Evolutionary conservation across 2,329 filamentous ascomycete genomes (phyloP), one percentile per base, ranked within the genome.

Genomic region (Colletotrichum caudatum): DNA sequence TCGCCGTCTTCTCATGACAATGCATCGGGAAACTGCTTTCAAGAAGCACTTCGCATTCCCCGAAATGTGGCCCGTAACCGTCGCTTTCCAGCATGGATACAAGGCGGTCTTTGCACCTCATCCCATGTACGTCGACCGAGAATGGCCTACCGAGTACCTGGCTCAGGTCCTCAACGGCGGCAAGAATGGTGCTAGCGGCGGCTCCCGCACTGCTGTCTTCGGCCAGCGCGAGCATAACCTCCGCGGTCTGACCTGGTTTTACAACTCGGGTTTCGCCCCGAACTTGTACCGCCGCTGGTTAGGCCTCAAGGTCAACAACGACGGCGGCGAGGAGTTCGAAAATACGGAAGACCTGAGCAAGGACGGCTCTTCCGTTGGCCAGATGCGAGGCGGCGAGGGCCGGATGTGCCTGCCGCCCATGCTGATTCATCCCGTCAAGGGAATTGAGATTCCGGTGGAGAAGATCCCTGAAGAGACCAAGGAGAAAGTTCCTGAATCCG

Each of bases 21-120:
- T 98, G 95, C 95, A 98, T 84, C 89, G 90, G 66, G 94, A 97
- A 84, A 97, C 95, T 5, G 90, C 91, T 39, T 88, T 93, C 77
- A 91, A 92, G 78, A 95, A 94, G 76, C 93, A 97, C 81, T 93
- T 93, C 74, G 97, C 96, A 84, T 97, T 97, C 80, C 93, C 94
- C 0, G 95, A 98, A 81, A 98, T 98, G 95, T 98, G 94, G 94
- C 94, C 95, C 0, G 92, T 92, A 1, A 96, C 93, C 0, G 91
- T 93, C 1, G 93, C 95, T 1, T 87, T 98, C 12, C 95, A 98
- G 72, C 95, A 98, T 79, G 95, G 95, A 14, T 91, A 93, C 83
- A 98, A 98, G 84, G 94, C 94, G 48, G 94, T 98, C 18, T 97
- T 92, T 75, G 94, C 91, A 2, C 95, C 95, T 1, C 95, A 98